phyloP scores from a whole-genome alignment of 2,329 filamentous ascomycete species.

The Neurospora crassa region DNA sequence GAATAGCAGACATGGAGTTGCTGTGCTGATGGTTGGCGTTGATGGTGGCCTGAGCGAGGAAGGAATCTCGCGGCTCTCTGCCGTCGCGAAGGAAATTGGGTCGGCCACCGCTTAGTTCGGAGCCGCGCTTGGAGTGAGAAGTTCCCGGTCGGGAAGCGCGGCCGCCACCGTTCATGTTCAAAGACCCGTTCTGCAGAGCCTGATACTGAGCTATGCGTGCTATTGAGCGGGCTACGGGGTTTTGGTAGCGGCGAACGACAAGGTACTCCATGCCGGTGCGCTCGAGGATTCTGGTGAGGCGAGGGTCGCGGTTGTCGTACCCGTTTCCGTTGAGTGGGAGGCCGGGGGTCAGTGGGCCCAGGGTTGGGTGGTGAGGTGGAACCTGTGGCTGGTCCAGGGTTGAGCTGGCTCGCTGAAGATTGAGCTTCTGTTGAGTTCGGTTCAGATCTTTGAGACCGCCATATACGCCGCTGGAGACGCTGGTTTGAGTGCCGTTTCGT shows the following conservation, averaged over 20 bases:
- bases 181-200: constrained; percentile 38
- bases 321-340: constrained; percentile 42
- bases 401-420: constrained; percentile 64
- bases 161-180: constrained; percentile 25
- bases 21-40: constrained; percentile 24
- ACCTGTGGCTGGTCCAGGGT: constrained; percentile 55
- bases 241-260: constrained; percentile 64
- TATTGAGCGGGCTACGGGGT: constrained; percentile 57
- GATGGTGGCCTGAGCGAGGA: constrained; percentile 9
- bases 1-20: constrained; percentile 17
- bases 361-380: constrained; percentile 30
- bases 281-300: constrained; percentile 56
- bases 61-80: neutral
- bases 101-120: constrained; percentile 9
- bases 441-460: constrained; percentile 45
- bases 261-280: constrained; percentile 63
- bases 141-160: constrained; percentile 27
- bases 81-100: neutral
- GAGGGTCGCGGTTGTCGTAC: constrained; percentile 53
- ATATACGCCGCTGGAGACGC: constrained; percentile 25
- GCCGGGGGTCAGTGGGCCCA: constrained; percentile 30
- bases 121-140: constrained; percentile 22
- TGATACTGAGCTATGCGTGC: constrained; percentile 42
- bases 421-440: constrained; percentile 66
- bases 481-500: constrained; percentile 11